Evolutionary conservation across 2,329 filamentous ascomycete genomes (phyloP), one percentile per base, ranked within the genome.

Genomic region (Septoria linicola): DNA sequence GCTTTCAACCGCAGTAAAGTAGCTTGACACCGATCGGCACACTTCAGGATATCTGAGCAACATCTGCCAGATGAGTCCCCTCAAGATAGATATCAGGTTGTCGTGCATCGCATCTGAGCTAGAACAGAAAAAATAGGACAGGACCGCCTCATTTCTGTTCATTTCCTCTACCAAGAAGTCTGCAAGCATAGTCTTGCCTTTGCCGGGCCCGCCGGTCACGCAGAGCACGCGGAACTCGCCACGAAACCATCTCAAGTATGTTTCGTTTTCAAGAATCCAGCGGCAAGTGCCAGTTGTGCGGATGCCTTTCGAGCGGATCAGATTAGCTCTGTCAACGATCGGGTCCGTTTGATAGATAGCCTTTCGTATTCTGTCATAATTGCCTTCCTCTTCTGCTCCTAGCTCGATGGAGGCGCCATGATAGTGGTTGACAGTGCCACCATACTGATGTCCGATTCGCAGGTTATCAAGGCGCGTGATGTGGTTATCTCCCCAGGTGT

Each of bases 171-270:
- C n/a, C n/a, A 44, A 8, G 27, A 17, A 44, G 4, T 19, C 27
- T 2, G 41, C 23, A 14, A 44, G 27, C n/a, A 44, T 31, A 17
- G 41, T 44, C n/a, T 44, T 44, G n/a, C 41, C 41, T 17, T 31
- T 44, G 13, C 41, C 41, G 2, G 41, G 41, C 3, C 16, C 17
- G 16, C 41, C 41, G 27, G 13, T 14, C 11, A 44, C 27, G 14
- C 8, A 16, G n/a, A 44, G 14, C 10, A 20, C 19, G 10, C 13
- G n/a, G 8, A 20, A 21, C 8, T 31, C 16, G 8, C 41, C 41
- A 20, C 8, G 13, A 7, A 30, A 19, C 41, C 41, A 44, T 17
- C 25, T 16, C n/a, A 8, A 3, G n/a, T 27, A 44, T 20, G 10
- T 13, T 13, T 25, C 5, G 13, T 14, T 8, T 2, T 34, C 23